Evolutionary conservation across 2,329 filamentous ascomycete species (phyloP), one percentile per base, ranked within the genome.

Genomic region (Cytospora piceae): DNA sequence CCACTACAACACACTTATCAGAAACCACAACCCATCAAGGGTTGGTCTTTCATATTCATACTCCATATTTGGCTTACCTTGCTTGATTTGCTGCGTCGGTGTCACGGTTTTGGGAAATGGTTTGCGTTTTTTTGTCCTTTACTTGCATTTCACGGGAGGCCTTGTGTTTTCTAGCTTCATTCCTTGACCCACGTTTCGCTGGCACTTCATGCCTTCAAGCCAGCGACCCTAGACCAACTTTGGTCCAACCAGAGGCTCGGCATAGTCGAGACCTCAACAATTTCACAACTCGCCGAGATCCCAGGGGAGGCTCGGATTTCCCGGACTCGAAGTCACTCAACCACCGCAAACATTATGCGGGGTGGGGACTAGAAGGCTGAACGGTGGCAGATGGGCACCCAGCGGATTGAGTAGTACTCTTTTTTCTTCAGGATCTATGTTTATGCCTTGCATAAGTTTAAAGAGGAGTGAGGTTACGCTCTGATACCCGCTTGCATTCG

Each of bases 101-200:
- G 66, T 68, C 55, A 53, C 27, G 51, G 63, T 55, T 53, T 46
- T 63, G 46, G 62, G 61, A 63, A 65, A 51, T 42, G 66, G 61
- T 29, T 37, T 63, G 59, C 58, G 31, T 59, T 55, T 31, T 54
- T 60, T 31, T 63, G 46, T 32, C 63, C 31, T 61, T 54, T 54
- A 32, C 37, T 49, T 66, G 63, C 66, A 63, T 66, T 56, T 62
- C 63, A 66, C 31, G 49, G 59, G 56, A 54, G 58, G 42, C 51
- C 42, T 52, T 59, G 63, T 52, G 56, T 29, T 51, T 61, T 52
- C 51, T 31, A 57, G 49, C 39, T 37, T 57, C 51, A 46, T 60
- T 56, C 46, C 61, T 59, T 57, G 61, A 59, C 39, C 51, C 49
- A 46, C 52, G 29, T 63, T 52, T 63, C 20, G 60, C 56, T 56